These are phyloP conservation scores for Dalbergia cultrata DNA, from an alignment of 306 rosid species.

Conservation along the genomic window DNA sequence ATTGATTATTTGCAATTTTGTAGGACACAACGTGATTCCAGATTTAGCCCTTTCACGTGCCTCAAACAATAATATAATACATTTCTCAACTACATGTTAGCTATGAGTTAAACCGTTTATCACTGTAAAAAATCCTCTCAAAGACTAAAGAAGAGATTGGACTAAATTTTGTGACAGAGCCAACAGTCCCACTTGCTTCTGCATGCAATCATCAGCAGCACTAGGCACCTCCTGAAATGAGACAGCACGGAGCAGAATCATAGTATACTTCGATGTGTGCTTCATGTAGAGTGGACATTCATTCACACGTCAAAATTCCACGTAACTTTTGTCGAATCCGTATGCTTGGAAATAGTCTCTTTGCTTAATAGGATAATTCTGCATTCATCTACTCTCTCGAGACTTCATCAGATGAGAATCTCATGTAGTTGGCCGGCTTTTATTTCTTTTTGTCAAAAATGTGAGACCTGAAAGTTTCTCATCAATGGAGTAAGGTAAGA, in stretches of 20 bases:
- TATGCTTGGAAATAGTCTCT: too few relatives aligned
- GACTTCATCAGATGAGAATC: too few relatives aligned
- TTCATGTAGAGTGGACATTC: not conserved
- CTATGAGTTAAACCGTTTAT: not conserved
- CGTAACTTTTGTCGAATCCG: too few relatives aligned
- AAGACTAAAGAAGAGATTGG: not conserved
- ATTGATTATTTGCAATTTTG: not conserved
- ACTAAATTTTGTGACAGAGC: not conserved
- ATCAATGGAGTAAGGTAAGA: too few relatives aligned
- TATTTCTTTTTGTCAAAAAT: too few relatives aligned
- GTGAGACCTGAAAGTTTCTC: too few relatives aligned
- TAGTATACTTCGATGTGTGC: not conserved
- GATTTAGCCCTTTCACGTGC: too few relatives aligned
- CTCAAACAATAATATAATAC: not conserved
- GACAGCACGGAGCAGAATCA: not conserved
- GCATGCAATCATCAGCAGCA: not conserved
- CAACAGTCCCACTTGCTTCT: not conserved
- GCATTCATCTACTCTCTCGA: too few relatives aligned
- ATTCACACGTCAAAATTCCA: too few relatives aligned
- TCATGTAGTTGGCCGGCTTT: too few relatives aligned
- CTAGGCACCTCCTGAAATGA: not conserved
- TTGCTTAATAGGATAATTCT: too few relatives aligned
- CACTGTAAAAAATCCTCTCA: not conserved
- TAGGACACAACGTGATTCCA: not conserved
- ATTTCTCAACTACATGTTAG: slow-evolving; percentile 10